Evolutionary conservation across 306 rosid species (phyloP).

Genomic region (Fragaria vesca): DNA sequence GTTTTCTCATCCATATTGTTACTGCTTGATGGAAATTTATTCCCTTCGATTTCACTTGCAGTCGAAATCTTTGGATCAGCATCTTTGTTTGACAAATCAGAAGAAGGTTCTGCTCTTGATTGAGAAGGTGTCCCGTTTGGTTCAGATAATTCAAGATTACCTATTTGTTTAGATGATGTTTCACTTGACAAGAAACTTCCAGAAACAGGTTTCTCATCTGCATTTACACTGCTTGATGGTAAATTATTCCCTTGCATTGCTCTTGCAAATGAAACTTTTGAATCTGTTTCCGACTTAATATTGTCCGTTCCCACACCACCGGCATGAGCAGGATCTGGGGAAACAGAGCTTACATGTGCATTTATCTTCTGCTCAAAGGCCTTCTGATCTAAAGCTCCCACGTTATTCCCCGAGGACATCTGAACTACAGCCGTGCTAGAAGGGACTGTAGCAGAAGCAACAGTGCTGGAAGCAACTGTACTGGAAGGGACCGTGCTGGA

Average conservation of each 20-base stretch:
- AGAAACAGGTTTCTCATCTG: slow-evolving; percentile 41
- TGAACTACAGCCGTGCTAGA: slow-evolving; percentile 48
- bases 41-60: slow-evolving; percentile 40
- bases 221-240: slow-evolving; percentile 37
- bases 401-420: slow-evolving; percentile 60
- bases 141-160: slow-evolving; percentile 39
- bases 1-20: slow-evolving; percentile 46
- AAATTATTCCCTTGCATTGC: slow-evolving; percentile 38
- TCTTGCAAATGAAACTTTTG: slow-evolving; percentile 30
- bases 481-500: slow-evolving; percentile 32
- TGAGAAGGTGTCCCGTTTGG: not conserved
- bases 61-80: slow-evolving; percentile 22
- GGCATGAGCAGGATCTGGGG: slow-evolving; percentile 32
- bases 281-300: slow-evolving; percentile 40
- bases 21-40: slow-evolving; percentile 33
- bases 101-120: slow-evolving; percentile 37
- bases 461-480: slow-evolving; percentile 40
- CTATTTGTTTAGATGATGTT: slow-evolving; percentile 37
- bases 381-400: slow-evolving; percentile 51
- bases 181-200: slow-evolving; percentile 40
- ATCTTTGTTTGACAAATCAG: slow-evolving; percentile 34
- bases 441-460: slow-evolving; percentile 22
- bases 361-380: slow-evolving; percentile 43
- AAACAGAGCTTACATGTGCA: slow-evolving; percentile 51
- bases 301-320: slow-evolving; percentile 29